These are phyloP conservation scores for Russula sp. DNA, from an alignment of 768 basidiomycete genomes.

Conservation along the genomic window DNA sequence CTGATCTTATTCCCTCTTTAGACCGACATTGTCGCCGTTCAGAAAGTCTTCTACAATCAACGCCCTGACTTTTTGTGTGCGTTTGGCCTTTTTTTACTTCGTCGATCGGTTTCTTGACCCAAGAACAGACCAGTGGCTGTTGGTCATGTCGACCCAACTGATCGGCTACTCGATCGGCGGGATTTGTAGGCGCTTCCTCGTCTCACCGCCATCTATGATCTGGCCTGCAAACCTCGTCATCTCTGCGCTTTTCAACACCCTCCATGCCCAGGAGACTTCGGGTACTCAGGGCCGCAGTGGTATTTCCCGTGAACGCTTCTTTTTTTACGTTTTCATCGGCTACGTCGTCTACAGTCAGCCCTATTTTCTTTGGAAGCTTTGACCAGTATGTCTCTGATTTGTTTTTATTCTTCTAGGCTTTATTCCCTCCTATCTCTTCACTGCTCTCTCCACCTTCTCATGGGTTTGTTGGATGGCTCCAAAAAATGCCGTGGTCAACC, in stretches of 20 bases:
- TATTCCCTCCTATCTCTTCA: constrained; percentile 13
- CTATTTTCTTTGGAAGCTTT: constrained; percentile 60
- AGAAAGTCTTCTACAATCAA: constrained; percentile 40
- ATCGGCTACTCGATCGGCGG: constrained; percentile 40
- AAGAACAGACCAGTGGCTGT: constrained; percentile 30
- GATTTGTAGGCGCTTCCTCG: constrained; percentile 38
- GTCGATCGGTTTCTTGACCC: neutral
- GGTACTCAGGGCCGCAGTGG: constrained; percentile 40
- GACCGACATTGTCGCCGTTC: constrained; percentile 42
- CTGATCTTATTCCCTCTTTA: neutral
- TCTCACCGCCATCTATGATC: constrained; percentile 38
- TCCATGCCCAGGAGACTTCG: constrained; percentile 32
- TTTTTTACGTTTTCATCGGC: constrained; percentile 35
- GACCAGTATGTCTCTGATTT: neutral
- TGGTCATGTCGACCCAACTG: constrained; percentile 37
- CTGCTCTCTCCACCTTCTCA: constrained; percentile 31
- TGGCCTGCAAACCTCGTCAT: constrained; percentile 40
- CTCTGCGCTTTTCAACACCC: constrained; percentile 40
- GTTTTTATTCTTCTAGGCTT: neutral
- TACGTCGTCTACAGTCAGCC: constrained; percentile 42
- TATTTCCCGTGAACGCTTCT: constrained; percentile 47
- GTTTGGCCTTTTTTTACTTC: neutral
- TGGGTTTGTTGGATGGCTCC: constrained; percentile 67
- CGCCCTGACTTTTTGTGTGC: constrained; percentile 30
- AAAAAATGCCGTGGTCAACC: constrained; percentile 59